These are phyloP conservation scores for Betula pendula DNA, from an alignment of 306 rosid species.

Conservation along the genomic window DNA sequence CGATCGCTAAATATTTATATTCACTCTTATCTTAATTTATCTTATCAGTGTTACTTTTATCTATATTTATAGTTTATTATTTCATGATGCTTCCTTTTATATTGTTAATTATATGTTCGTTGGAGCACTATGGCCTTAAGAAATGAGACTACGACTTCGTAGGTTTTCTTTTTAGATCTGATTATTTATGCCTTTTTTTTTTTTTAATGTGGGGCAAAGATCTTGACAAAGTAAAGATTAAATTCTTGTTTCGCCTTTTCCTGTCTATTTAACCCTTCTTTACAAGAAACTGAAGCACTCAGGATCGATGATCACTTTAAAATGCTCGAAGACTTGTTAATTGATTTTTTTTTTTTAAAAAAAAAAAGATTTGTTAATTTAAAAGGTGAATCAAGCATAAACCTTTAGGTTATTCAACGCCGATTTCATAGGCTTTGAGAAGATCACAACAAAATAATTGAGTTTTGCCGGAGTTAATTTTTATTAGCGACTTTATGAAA, in stretches of 20 bases:
- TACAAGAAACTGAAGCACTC: not conserved
- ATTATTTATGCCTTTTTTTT: not conserved
- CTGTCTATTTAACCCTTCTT: not conserved
- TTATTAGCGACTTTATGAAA: too few species aligned
- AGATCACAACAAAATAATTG: not conserved
- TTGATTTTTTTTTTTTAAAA: too few species aligned
- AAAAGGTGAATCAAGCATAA: not conserved
- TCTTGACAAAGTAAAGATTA: not conserved
- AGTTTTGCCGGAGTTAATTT: not conserved
- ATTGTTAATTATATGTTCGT: not conserved
- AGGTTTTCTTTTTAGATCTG: not conserved
- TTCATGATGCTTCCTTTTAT: slow-evolving; percentile 1
- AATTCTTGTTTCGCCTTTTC: not conserved
- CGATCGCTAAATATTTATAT: not conserved
- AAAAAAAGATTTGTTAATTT: not conserved
- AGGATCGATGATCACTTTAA: not conserved
- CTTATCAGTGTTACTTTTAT: not conserved
- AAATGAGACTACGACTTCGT: not conserved
- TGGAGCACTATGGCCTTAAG: not conserved
- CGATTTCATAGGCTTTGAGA: not conserved
- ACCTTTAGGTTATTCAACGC: not conserved
- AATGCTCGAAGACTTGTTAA: not conserved
- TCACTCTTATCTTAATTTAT: not conserved
- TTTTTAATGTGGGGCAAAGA: not conserved
- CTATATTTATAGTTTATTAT: not conserved